Evolutionary conservation across 805 yeast species (phyloP).

Genomic region (Kazachstania bromeliacearum): DNA sequence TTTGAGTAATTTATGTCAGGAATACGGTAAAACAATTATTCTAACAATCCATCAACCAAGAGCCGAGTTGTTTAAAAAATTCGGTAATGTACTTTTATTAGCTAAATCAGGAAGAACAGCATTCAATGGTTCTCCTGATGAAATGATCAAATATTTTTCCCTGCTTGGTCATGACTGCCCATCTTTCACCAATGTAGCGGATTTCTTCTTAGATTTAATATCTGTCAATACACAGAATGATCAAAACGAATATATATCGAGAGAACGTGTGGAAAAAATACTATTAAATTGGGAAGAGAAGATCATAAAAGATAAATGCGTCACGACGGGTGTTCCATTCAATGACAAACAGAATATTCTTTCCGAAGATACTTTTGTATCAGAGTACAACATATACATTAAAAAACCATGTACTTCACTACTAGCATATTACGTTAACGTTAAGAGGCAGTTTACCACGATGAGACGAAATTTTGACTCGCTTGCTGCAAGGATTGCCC

Average conservation of each 20-base stretch:
- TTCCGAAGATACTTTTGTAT: constrained; percentile 11
- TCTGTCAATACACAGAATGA: constrained; percentile 44
- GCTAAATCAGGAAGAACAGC: constrained; percentile 67
- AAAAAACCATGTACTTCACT: constrained; percentile 14
- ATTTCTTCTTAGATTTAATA: constrained; percentile 59
- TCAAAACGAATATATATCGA: constrained; percentile 33
- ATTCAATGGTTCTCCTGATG: constrained; percentile 48
- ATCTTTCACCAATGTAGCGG: constrained; percentile 57
- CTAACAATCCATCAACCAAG: constrained; percentile 82
- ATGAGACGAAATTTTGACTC: constrained; percentile 47
- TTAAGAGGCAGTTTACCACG: constrained; percentile 29
- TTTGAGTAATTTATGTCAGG: constrained; percentile 42
- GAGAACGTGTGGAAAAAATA: constrained; percentile 33
- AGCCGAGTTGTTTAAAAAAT: constrained; percentile 48
- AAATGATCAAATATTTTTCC: constrained; percentile 40
- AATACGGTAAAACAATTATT: constrained; percentile 57
- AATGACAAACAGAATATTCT: constrained; percentile 4
- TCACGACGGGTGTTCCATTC: background rate
- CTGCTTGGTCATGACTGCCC: constrained; percentile 50
- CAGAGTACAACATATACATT: constrained; percentile 14
- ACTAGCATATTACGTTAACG: constrained; percentile 33
- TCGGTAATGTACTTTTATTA: constrained; percentile 63
- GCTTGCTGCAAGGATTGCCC: constrained; percentile 53
- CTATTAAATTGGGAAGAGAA: constrained; percentile 31
- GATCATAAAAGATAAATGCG: background rate